Evolutionary conservation across 2,329 filamentous ascomycete genomes (phyloP).

Genomic region (Diaporthe batatas): DNA sequence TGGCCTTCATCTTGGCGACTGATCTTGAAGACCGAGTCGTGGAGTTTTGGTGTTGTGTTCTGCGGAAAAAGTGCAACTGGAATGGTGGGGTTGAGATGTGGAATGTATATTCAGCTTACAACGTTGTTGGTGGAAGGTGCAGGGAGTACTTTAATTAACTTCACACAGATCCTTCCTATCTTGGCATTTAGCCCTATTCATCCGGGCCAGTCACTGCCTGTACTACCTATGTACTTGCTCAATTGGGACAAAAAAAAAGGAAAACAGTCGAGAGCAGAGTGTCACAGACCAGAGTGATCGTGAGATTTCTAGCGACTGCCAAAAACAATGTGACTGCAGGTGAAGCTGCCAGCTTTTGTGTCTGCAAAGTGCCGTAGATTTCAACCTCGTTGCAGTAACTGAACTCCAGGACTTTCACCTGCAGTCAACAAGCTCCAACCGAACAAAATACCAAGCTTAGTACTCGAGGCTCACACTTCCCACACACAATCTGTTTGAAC

Average conservation of each 20-base stretch:
- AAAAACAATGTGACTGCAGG: not conserved
- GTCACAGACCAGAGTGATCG: not conserved
- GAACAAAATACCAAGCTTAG: not conserved
- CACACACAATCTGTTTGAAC: fast-evolving
- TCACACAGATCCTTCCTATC: not conserved
- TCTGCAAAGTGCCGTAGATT: not conserved
- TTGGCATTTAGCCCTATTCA: not conserved
- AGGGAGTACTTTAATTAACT: not conserved
- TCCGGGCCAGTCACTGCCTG: not conserved
- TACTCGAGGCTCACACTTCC: fast-evolving
- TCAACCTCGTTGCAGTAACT: not conserved
- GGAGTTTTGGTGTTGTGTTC: not conserved
- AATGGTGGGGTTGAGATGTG: not conserved
- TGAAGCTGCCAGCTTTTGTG: not conserved
- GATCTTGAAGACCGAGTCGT: not conserved
- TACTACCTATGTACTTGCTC: no score
- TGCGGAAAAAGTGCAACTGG: not conserved
- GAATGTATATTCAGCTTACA: no score
- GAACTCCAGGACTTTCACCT: no score
- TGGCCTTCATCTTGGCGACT: not conserved
- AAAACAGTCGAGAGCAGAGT: not conserved
- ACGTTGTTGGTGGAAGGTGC: not conserved
- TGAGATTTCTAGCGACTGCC: not conserved
- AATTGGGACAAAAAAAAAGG: not conserved
- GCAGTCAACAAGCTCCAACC: not conserved